These are phyloP conservation scores for Triticum urartu DNA, from an alignment of 176 grass and related monocot genomes.

Conservation along the genomic window DNA sequence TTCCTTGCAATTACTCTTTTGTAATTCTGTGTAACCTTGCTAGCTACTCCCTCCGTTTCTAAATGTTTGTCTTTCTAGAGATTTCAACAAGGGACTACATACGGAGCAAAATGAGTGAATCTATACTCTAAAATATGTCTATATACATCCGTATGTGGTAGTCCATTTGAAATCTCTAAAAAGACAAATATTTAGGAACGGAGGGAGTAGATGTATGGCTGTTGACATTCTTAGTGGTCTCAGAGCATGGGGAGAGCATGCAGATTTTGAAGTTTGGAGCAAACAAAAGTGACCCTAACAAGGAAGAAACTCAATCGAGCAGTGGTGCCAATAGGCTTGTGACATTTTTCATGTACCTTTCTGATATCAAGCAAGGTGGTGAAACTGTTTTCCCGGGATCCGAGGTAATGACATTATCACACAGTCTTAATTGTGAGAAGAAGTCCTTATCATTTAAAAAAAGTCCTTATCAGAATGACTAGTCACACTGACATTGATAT, in stretches of 20 bases:
- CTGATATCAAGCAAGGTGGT: constrained; percentile 61
- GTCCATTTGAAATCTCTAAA: no score
- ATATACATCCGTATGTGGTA: no score
- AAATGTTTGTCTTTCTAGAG: no score
- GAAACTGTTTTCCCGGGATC: constrained; percentile 74
- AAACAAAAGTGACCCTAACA: constrained; percentile 51
- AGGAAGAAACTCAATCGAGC: constrained; percentile 35
- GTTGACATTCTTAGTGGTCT: constrained; percentile 28
- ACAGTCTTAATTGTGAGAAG: neutral
- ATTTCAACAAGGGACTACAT: no score
- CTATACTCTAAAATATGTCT: no score
- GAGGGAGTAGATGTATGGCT: neutral
- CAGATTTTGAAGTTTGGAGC: constrained; percentile 46
- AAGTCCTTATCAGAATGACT: neutral
- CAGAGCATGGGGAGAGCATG: constrained; percentile 64
- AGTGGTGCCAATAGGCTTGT: constrained; percentile 33
- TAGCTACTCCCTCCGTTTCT: neutral
- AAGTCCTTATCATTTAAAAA: neutral
- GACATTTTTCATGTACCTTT: constrained; percentile 75
- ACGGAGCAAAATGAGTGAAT: no score
- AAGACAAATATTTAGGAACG: no score
- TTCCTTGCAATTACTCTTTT: neutral
- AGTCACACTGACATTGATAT: neutral
- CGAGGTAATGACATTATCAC: constrained; percentile 47
- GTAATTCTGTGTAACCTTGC: neutral